phyloP scores from a whole-genome alignment of 306 rosid genomes.

The Sesbania bispinosa region DNA sequence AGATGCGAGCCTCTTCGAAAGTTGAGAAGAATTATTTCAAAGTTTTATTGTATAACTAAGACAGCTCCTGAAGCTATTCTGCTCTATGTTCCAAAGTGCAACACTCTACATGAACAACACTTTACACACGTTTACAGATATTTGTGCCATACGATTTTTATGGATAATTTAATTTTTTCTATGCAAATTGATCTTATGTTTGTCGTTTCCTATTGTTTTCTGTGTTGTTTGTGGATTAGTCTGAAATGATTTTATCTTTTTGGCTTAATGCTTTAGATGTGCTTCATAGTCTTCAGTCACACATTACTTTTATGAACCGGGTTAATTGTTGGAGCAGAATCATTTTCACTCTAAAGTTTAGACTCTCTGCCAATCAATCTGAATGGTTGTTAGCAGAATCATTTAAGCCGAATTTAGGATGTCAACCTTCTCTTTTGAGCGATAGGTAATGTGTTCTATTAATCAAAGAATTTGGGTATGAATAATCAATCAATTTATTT shows the following conservation, averaged over 20 bases:
- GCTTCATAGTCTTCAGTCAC: too few species aligned
- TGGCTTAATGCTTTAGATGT: too few species aligned
- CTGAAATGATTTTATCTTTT: neutral
- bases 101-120: neutral
- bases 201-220: neutral
- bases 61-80: slow-evolving; percentile 15
- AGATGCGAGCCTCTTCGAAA: slow-evolving; percentile 16
- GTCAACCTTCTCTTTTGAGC: too few species aligned
- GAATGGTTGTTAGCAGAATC: too few species aligned
- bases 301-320: too few species aligned
- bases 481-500: too few species aligned
- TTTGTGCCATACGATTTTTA: neutral
- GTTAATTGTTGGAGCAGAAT: too few species aligned
- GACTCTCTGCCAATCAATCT: too few species aligned
- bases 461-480: too few species aligned
- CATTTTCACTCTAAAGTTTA: too few species aligned
- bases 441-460: too few species aligned
- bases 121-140: neutral
- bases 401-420: too few species aligned
- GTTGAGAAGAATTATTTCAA: neutral
- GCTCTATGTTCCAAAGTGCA: slow-evolving; percentile 19
- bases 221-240: neutral
- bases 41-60: neutral
- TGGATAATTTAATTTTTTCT: neutral
- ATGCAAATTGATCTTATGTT: neutral